These are phyloP conservation scores for Hibiscus mutabilis DNA, from an alignment of 345 rosid genomes.

Conservation along the genomic window DNA sequence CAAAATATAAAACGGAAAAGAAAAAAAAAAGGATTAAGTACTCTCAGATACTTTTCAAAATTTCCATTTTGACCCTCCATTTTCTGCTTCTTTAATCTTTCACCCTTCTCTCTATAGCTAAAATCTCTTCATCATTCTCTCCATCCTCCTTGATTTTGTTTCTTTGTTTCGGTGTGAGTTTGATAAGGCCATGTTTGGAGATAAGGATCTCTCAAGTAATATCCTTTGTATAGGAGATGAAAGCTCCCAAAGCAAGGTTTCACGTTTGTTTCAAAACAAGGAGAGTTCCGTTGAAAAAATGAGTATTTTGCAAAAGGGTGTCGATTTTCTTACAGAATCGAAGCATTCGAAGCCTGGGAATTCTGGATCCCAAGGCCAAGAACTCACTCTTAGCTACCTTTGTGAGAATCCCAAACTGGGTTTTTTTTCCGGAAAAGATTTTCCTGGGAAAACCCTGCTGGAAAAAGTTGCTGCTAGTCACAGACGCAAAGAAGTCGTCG, in stretches of 20 bases:
- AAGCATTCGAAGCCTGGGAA: slow-evolving; percentile 36
- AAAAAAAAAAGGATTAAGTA: not conserved
- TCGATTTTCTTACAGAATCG: slow-evolving; percentile 40
- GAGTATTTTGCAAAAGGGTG: slow-evolving; percentile 27
- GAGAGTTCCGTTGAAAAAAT: slow-evolving; percentile 31
- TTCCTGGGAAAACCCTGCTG: slow-evolving; percentile 7
- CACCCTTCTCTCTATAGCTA: slow-evolving; percentile 10
- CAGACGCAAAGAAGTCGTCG: slow-evolving; percentile 63
- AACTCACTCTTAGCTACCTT: slow-evolving; percentile 84
- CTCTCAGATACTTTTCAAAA: slow-evolving; percentile 11
- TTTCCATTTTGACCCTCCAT: slow-evolving; percentile 19
- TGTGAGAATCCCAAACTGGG: slow-evolving; percentile 52
- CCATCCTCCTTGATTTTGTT: not conserved
- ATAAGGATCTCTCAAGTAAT: slow-evolving; percentile 43
- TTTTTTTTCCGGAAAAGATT: slow-evolving; percentile 8
- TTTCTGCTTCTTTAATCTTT: slow-evolving; percentile 14
- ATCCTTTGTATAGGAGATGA: slow-evolving; percentile 51
- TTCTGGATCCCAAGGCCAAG: slow-evolving; percentile 49
- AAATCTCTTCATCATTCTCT: not conserved
- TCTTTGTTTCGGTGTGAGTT: not conserved
- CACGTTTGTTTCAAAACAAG: slow-evolving; percentile 24
- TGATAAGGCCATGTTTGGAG: slow-evolving; percentile 49
- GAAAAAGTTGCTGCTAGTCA: not conserved
- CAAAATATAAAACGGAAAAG: not conserved
- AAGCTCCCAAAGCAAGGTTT: slow-evolving; percentile 37